phyloP scores from a whole-genome alignment of 192 early-diverging fungal genomes.

The Coemansia furcata region DNA sequence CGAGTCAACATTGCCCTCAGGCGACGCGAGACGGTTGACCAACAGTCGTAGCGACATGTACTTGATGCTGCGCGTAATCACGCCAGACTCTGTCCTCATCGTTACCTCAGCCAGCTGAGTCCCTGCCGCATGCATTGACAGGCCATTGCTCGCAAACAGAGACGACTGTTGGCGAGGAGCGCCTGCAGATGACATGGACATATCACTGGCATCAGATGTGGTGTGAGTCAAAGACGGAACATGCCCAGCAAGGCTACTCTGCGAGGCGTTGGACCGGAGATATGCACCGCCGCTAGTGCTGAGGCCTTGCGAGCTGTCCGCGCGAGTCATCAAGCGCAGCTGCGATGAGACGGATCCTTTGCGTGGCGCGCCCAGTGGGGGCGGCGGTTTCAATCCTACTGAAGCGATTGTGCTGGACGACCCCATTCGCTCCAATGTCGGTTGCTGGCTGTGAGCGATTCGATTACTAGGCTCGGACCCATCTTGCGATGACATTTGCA shows the following conservation, averaged over 20 bases:
- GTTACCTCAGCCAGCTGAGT: constrained; percentile 45
- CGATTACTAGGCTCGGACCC: background rate
- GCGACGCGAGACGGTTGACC: constrained; percentile 54
- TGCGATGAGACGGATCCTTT: constrained; percentile 52
- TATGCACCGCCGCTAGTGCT: background rate
- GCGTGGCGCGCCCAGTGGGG: constrained; percentile 13
- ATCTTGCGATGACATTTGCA: constrained; percentile 31
- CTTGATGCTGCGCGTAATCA: constrained; percentile 51
- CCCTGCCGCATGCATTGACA: constrained; percentile 16
- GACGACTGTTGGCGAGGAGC: background rate
- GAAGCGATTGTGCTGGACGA: constrained; percentile 26
- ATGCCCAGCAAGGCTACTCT: constrained; percentile 19
- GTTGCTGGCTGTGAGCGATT: background rate
- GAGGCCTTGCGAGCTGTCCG: constrained; percentile 19
- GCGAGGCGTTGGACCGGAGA: constrained; percentile 14
- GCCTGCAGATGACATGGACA: constrained; percentile 5
- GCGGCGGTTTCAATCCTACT: constrained; percentile 3
- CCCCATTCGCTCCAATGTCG: constrained; percentile 26
- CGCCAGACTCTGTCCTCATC: constrained; percentile 46
- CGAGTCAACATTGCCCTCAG: constrained; percentile 56
- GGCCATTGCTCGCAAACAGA: constrained; percentile 7
- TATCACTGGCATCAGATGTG: constrained; percentile 29
- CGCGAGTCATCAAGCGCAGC: constrained; percentile 41
- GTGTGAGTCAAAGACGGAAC: constrained; percentile 19
- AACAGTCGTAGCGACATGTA: constrained; percentile 47